Percentiles rank a stretch among this genome's conserved stretches.
phyloP scores from a whole-genome alignment of 164 flowering plant genomes.

The Litsea cubeba region DNA sequence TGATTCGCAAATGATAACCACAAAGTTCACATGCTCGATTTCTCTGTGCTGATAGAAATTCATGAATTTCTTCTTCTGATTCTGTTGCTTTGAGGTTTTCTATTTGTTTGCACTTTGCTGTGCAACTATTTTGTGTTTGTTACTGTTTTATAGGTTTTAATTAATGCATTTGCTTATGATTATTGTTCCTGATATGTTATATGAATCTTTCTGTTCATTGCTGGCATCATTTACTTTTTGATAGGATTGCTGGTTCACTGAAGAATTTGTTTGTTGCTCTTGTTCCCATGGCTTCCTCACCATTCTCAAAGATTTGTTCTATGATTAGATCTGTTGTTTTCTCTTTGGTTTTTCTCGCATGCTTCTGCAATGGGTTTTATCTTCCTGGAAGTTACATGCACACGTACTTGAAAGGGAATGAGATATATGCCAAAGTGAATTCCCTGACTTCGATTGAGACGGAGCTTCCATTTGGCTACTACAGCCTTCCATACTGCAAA shows the following conservation, averaged over 20 bases:
- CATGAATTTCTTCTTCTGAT: too few relatives aligned
- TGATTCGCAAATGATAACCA: too few relatives aligned
- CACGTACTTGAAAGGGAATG: constrained; percentile 17
- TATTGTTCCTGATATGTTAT: too few relatives aligned
- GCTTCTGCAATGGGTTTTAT: constrained; percentile 22
- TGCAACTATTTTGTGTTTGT: too few relatives aligned
- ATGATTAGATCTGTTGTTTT: neutral
- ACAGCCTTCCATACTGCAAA: constrained; percentile 27
- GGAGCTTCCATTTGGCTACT: constrained; percentile 31
- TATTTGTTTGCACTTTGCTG: too few relatives aligned
- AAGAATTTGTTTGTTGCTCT: neutral
- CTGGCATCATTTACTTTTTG: too few relatives aligned
- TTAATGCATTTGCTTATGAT: too few relatives aligned
- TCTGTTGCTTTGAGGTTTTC: too few relatives aligned
- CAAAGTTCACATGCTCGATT: too few relatives aligned
- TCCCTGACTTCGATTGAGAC: constrained; percentile 35
- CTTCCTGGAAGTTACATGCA: constrained; percentile 32
- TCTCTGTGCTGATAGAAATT: too few relatives aligned
- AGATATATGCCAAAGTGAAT: constrained; percentile 25
- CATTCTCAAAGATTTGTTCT: neutral
- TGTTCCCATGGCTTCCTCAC: constrained; percentile 6
- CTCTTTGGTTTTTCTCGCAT: constrained; percentile 7
- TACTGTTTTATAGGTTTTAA: too few relatives aligned
- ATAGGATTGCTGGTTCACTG: neutral
- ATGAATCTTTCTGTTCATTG: too few relatives aligned